Base-by-base conservation (phyloP, 2,329 filamentous ascomycete genomes). In the Bipolaris sorokiniana region DNA sequence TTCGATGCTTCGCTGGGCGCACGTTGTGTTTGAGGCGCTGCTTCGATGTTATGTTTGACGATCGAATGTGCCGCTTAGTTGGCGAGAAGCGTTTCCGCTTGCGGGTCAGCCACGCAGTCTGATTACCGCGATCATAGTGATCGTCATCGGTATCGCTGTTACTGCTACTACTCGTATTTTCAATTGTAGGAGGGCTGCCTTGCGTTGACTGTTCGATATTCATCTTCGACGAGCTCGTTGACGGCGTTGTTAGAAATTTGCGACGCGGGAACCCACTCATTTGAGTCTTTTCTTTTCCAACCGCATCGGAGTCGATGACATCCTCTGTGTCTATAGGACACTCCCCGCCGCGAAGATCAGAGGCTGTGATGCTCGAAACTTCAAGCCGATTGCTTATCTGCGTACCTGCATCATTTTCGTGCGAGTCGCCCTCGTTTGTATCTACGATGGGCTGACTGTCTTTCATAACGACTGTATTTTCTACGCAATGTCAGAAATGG, bases 401-500 rank as follows among this genome's bases (percentile, higher is more conserved):
- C 45, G 34, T 33, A 41, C 46, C 58, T 51, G 50, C 34, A 53
- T 61, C 23, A 31, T 48, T 47, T 59, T 57, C 34, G 45, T 50
- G 38, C 48, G 31, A 38, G 49, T 53, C 40, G 46, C 48, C 37
- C 51, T 51, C 41, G 33, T 56, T 26, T 40, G 42, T 50, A 47
- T 61, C 56, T 53, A 13, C 37, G 26, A 38, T 34, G 18, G 49
- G 11, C 36, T 64, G 44, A 33, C 48, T 62, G 33, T 58, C 51
- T 53, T 55, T 20, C 33, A 62, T 51, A n/a, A 64, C 48, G 33
- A 62, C 50, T 44, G 31, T 31, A 58, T 58, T 56, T 41, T 52
- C 61, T 64, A 59, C 47, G 56, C 40, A 52, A 53, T 51, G 48
- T 64, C 31, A 64, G 61, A 57, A 59, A 55, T 59, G 11, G 37